Evolutionary conservation across 192 early-diverging fungal species (phyloP), one percentile per base, ranked within the genome.

Genomic region (Gryganskiella cystojenkinii): DNA sequence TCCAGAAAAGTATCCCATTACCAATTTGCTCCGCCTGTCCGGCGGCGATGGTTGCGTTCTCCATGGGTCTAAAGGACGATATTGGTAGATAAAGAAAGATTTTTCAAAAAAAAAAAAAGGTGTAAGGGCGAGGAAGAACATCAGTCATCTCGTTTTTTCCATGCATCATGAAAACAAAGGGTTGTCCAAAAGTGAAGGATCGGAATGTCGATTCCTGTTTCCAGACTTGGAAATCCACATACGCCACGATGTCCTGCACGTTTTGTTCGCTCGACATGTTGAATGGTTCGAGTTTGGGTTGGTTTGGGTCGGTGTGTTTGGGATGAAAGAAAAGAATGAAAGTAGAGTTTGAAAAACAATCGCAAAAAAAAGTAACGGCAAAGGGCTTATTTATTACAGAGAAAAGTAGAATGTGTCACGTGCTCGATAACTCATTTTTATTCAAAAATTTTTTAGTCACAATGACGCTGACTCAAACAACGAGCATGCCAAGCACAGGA

Each of bases 181-280:
- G n/a, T n/a, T n/a, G n/a, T n/a, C n/a, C n/a, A n/a, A n/a, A n/a
- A n/a, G n/a, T n/a, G n/a, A n/a, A n/a, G n/a, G n/a, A n/a, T n/a
- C n/a, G n/a, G n/a, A n/a, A n/a, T n/a, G n/a, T n/a, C n/a, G n/a
- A n/a, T n/a, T n/a, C n/a, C n/a, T n/a, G n/a, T 25, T 14, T 15
- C 28, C 2, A 37, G 46, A n/a, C n/a, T n/a, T 24, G 42, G 13
- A 20, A 33, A 27, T 33, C 6, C 5, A 64, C 74, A 33, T 68
- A 78, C 74, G 49, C 46, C 20, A 69, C 43, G 19, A 78, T 69
- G 46, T 68, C 66, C 56, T 78, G 44, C 13, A 76, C 65, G 33
- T 59, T 40, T 44, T 69, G 60, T 43, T 78, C 74, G 67, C 45
- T 51, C 30, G 74, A 69, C 74, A 78, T 78, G 61, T 64, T 78